Conservation (phyloP, 75 land plant species). For the Isoetes taiwanensis region DNA sequence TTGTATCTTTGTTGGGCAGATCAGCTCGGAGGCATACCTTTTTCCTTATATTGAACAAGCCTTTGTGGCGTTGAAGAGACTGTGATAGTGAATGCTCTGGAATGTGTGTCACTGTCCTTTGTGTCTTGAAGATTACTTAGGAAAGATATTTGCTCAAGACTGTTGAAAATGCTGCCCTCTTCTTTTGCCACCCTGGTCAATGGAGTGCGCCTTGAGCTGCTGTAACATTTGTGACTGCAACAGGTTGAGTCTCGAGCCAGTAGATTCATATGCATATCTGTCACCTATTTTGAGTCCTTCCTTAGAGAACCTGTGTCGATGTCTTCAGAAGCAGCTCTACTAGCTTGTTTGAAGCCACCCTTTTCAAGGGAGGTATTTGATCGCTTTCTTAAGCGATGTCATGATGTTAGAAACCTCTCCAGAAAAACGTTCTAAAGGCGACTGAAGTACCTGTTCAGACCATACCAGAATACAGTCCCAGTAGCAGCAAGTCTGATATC, state of each 20-base stretch:
- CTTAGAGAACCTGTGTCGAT: slow-evolving; percentile 81
- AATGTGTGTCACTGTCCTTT: slow-evolving; percentile 72
- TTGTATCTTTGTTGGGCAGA: slow-evolving; percentile 88
- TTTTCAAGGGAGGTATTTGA: slow-evolving; percentile 61
- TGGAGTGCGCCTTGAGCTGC: slow-evolving; percentile 94
- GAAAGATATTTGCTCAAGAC: slow-evolving; percentile 64
- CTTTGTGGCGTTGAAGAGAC: slow-evolving; percentile 62
- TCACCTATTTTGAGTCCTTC: slow-evolving; percentile 70
- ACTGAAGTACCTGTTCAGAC: too few species aligned
- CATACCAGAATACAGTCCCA: too few species aligned
- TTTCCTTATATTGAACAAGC: slow-evolving; percentile 97
- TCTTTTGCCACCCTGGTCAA: slow-evolving; percentile 80
- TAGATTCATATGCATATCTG: slow-evolving; percentile 79
- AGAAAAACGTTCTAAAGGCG: too few species aligned
- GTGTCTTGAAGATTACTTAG: slow-evolving; percentile 47
- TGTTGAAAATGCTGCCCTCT: slow-evolving; percentile 66
- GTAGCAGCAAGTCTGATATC: slow-evolving; percentile 5
- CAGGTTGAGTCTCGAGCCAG: slow-evolving; percentile 64
- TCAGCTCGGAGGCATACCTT: slow-evolving; percentile 92
- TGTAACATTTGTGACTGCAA: slow-evolving; percentile 68
- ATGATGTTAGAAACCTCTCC: slow-evolving; percentile 16
- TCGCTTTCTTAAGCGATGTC: slow-evolving; percentile 56
- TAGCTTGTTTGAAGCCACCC: slow-evolving; percentile 80
- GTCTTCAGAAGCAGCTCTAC: slow-evolving; percentile 49
- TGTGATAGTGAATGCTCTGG: slow-evolving; percentile 91